Conservation (phyloP, 495 filamentous ascomycete species). For the Bacidia rubella region DNA sequence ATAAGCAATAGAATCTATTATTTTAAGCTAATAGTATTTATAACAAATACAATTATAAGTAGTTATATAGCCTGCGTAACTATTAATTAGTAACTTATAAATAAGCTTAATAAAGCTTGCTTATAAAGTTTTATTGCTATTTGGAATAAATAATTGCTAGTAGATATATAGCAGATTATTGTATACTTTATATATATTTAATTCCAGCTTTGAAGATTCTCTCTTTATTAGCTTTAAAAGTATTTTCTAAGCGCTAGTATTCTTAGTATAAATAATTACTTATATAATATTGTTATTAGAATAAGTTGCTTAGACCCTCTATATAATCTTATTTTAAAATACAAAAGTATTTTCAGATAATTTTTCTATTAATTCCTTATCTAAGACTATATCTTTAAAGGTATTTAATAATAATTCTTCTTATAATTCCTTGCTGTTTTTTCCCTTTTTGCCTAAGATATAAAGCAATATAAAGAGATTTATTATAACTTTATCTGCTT, state of each 20-base stretch:
- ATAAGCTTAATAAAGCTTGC: not conserved
- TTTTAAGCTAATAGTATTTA: not conserved
- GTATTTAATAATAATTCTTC: not conserved
- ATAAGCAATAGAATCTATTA: not conserved
- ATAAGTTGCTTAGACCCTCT: not conserved
- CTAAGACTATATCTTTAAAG: not conserved
- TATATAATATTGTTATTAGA: not conserved
- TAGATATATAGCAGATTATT: not conserved
- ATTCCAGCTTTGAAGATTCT: not conserved
- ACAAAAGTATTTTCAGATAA: not conserved
- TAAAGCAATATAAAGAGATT: not conserved
- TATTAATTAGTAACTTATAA: not conserved
- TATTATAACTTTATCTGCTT: not conserved
- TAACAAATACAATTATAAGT: constrained; percentile 1
- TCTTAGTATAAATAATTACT: not conserved
- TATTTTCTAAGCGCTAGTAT: not conserved
- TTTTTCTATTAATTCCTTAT: not conserved
- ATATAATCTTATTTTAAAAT: not conserved
- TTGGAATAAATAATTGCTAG: not conserved
- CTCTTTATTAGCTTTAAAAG: not conserved
- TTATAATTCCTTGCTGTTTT: not conserved
- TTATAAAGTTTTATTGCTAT: constrained; percentile 3
- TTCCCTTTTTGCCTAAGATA: not conserved
- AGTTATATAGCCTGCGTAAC: not conserved
- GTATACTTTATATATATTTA: not conserved